Conservation (phyloP, 2,329 filamentous ascomycete genomes). For the Dactylellina parvicollis region DNA sequence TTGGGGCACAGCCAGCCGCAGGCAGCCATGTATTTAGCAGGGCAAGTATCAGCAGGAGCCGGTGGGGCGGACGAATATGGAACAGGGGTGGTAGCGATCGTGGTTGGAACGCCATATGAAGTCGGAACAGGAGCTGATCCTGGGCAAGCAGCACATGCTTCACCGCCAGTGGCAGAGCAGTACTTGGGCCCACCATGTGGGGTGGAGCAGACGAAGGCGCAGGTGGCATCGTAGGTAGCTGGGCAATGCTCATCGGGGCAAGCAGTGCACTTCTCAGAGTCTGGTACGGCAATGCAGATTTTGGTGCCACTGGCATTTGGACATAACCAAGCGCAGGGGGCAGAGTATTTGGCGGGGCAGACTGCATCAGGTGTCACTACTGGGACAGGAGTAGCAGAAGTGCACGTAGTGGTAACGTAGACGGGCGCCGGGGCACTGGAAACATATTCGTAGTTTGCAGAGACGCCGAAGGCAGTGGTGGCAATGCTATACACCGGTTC, state of each 20-base stretch:
- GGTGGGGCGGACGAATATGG: no score
- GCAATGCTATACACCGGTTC: neutral
- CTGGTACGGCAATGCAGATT: neutral
- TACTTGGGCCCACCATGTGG: conserved; percentile 2
- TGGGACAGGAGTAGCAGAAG: neutral
- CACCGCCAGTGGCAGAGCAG: conserved; percentile 4
- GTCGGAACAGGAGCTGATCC: neutral
- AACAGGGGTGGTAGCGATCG: conserved; percentile 1
- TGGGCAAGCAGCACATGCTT: conserved; percentile 2
- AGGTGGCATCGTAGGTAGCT: neutral
- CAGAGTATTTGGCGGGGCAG: conserved; percentile 8
- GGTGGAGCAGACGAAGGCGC: conserved; percentile 1
- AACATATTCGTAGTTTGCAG: conserved; percentile 1
- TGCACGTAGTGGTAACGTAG: no score
- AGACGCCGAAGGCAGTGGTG: conserved; percentile 3
- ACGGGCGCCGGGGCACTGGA: neutral
- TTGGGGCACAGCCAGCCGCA: conserved; percentile 8
- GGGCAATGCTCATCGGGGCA: conserved; percentile 9
- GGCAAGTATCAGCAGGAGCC: neutral
- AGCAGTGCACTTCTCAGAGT: conserved; percentile 10
- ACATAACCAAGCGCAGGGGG: conserved; percentile 15
- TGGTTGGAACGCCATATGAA: neutral
- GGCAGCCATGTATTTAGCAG: neutral
- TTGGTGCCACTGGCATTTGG: neutral
- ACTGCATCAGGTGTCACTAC: neutral